Evolutionary conservation across 2,329 filamentous ascomycete species (phyloP), one percentile per base, ranked within the genome.

Genomic region (Ampelomyces quisqualis): DNA sequence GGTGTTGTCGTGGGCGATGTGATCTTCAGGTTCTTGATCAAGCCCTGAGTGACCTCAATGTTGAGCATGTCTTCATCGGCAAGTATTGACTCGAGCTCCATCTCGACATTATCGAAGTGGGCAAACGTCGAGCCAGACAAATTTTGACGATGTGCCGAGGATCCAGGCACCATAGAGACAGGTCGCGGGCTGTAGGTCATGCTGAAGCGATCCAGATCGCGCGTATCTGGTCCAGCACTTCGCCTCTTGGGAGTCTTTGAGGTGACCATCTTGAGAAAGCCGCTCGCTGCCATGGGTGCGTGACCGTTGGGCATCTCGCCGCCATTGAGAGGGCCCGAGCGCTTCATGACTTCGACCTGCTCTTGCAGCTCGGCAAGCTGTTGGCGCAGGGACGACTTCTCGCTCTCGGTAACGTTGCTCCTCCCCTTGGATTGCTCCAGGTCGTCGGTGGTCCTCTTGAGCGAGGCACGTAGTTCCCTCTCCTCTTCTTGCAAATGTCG

Each of bases 11-110:
- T 88, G 31, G 93, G 91, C 8, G 85, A 84, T 14, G 93, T 93
- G 50, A 98, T 97, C 79, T 95, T 96, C 55, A 98, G 80, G 67
- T 96, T 96, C 65, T 86, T 85, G 68, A 98, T 97, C 47, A 98
- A 78, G 47, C 93, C 93, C 79, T 96, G 86, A 0, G 90, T 93
- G 35, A 98, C 90, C 73, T 98, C 93, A 58, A 97, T 90, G 60
- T 98, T 97, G 53, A 98, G 78, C 47, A 87, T 88, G 58, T 97
- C 90, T 70, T 98, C 93, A 63, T 97, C 91, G 30, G 90, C 90
- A 51, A 98, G 82, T 39, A 98, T 80, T 53, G 86, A 87, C 73
- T 97, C 91, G 43, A 98, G 80, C 73, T 98, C 94, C 68, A 90
- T 82, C 73, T 98, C 93, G 58, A 97, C 88, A 60, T 88, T 94